Conservation (phyloP, 768 basidiomycete genomes). For the Brasilioporus rufonigricans region DNA sequence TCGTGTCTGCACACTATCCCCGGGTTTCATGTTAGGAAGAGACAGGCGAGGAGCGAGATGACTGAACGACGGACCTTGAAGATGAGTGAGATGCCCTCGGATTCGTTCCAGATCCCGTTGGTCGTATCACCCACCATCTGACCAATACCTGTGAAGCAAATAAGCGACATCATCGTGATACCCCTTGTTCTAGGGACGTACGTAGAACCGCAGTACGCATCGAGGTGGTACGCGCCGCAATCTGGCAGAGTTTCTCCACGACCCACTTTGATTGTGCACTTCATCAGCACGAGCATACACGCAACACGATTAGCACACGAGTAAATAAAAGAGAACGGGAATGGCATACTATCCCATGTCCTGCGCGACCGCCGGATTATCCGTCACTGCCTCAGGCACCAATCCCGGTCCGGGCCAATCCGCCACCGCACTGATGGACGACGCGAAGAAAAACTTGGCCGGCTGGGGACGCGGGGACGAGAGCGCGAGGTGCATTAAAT, state of each 20-base stretch:
- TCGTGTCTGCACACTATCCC: constrained; percentile 38
- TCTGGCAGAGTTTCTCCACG: constrained; percentile 48
- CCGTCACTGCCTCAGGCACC: constrained; percentile 24
- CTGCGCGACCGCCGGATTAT: constrained; percentile 29
- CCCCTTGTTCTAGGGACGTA: constrained; percentile 3
- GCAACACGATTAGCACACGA: background rate
- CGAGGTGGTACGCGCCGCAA: constrained; percentile 33
- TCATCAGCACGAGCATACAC: background rate
- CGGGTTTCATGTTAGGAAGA: background rate
- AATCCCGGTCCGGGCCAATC: constrained; percentile 19
- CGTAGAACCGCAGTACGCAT: constrained; percentile 21
- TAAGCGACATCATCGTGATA: background rate
- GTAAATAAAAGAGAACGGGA: background rate
- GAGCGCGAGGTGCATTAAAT: constrained; percentile 49
- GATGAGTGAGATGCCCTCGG: constrained; percentile 36
- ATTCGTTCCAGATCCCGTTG: constrained; percentile 54
- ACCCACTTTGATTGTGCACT: constrained; percentile 48
- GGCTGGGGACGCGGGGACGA: constrained; percentile 31
- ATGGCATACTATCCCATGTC: constrained; percentile 33
- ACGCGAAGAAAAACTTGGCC: constrained; percentile 50
- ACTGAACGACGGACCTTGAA: constrained; percentile 24
- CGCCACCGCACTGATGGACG: constrained; percentile 40
- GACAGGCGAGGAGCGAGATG: background rate
- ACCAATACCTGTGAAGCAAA: constrained; percentile 41
- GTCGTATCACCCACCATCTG: constrained; percentile 53